Evolutionary conservation across 352 stramenopile genomes (phyloP).

Genomic region (Globisporangium splendens): DNA sequence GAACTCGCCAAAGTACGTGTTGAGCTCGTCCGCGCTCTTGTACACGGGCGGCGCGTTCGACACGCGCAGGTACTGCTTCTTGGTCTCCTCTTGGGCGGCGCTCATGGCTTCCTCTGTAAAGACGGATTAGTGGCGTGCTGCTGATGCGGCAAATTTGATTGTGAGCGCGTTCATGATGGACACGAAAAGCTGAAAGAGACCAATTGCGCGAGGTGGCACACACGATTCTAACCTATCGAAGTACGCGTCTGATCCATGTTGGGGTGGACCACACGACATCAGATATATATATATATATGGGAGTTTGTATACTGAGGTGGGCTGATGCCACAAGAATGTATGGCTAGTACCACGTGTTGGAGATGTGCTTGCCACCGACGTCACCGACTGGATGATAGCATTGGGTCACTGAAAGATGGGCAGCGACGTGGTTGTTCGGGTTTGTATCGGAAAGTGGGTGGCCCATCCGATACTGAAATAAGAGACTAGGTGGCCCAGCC

Average conservation of each 20-base stretch:
- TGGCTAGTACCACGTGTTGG: neutral
- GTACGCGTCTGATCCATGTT: slow-evolving; percentile 3
- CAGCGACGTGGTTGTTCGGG: neutral
- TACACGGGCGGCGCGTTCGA: slow-evolving; percentile 80
- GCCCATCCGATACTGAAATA: neutral
- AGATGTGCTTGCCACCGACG: neutral
- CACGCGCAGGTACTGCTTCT: slow-evolving; percentile 53
- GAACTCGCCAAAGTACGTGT: slow-evolving; percentile 92
- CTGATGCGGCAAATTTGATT: neutral
- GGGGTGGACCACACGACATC: slow-evolving; percentile 1
- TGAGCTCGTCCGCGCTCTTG: slow-evolving; percentile 49
- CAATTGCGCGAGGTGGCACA: neutral
- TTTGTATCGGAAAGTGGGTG: neutral
- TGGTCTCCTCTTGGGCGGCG: slow-evolving; percentile 2
- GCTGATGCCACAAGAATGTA: neutral
- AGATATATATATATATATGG: neutral
- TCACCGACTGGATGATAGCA: neutral
- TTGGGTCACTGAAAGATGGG: neutral
- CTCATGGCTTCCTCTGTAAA: neutral
- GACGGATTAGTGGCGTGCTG: neutral
- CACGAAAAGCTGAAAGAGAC: neutral
- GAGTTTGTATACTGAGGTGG: neutral
- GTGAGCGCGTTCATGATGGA: neutral
- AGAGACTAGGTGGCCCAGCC: neutral
- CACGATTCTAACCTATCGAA: slow-evolving; percentile 4